phyloP scores from a whole-genome alignment of 2,329 filamentous ascomycete genomes.

The Hypoxylon sp. region DNA sequence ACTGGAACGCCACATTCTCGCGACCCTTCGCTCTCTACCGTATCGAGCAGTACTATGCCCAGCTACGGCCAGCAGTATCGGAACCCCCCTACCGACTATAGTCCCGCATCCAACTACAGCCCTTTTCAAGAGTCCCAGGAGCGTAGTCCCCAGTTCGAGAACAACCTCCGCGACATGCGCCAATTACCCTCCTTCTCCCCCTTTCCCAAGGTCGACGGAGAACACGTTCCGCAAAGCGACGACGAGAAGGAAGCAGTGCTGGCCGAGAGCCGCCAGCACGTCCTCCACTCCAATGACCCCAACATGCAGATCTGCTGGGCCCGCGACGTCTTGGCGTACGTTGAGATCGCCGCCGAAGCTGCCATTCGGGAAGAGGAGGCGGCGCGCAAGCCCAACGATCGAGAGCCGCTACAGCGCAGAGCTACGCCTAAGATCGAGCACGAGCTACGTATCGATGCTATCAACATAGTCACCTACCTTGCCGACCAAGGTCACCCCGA shows the following conservation, averaged over 20 bases:
- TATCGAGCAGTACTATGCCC: slow-evolving; percentile 44
- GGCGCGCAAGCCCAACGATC: slow-evolving; percentile 45
- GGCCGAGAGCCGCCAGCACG: slow-evolving; percentile 81
- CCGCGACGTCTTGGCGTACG: slow-evolving; percentile 87
- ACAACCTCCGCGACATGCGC: slow-evolving; percentile 53
- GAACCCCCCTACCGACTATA: slow-evolving; percentile 45
- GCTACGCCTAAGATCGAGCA: slow-evolving; percentile 88
- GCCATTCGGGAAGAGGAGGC: slow-evolving; percentile 67
- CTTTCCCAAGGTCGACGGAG: slow-evolving; percentile 85
- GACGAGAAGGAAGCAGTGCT: slow-evolving; percentile 92
- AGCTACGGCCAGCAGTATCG: slow-evolving; percentile 44
- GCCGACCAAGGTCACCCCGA: slow-evolving; percentile 92
- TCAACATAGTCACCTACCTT: slow-evolving; percentile 90
- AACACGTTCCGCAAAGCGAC: slow-evolving; percentile 91
- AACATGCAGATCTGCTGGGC: slow-evolving; percentile 98
- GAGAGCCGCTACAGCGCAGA: slow-evolving; percentile 62
- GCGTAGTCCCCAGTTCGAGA: slow-evolving; percentile 49
- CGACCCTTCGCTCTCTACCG: slow-evolving; percentile 54
- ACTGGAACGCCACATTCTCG: slow-evolving; percentile 49
- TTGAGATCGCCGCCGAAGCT: slow-evolving; percentile 82
- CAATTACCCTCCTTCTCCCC: slow-evolving; percentile 83
- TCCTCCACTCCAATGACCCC: slow-evolving; percentile 92
- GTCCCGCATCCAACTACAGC: slow-evolving; percentile 50
- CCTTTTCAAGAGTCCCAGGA: slow-evolving; percentile 53
- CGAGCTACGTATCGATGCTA: slow-evolving; percentile 83